Base-by-base conservation (phyloP, 495 filamentous ascomycete genomes). In the Xylaria castorea region DNA sequence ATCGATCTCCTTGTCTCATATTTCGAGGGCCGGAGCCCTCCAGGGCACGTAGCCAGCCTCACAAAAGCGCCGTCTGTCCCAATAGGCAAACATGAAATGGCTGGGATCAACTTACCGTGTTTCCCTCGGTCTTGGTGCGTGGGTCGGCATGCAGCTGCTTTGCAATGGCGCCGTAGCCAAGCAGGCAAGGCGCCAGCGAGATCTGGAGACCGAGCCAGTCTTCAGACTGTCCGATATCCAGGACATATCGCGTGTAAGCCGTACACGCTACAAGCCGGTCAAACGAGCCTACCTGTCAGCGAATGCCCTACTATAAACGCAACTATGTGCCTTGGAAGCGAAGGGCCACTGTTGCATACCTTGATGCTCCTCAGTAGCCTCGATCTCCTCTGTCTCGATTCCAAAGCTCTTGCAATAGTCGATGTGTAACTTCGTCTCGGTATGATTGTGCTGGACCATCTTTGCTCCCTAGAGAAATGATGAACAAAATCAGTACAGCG, bases 181-280 rank as follows among this genome's bases (percentile, higher is more conserved):
- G 87, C 48, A 97, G 81, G 77, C 95, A 98, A 0, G 95, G 94
- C 11, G 94, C 92, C 50, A 97, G 85, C 5, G 93, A 90, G 63
- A 97, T 82, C 75, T 97, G 93, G 25, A 98, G 85, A 27, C 88
- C 94, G 57, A 97, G 83, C 89, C 90, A 94, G 80, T 96, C 93
- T 76, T 94, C 89, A 7, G 92, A 93, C 71, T 94, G 90, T 27
- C 94, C 95, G 22, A 97, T 88, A 77, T 98, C 95, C 30, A 98
- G 89, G 25, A 97, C 91, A 79, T 94, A 96, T 86, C 93, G 90
- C 69, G 75, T 92, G 74, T 93, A 93, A 51, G 91, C 91, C 14
- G 91, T 93, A 74, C 91, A 93, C 9, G 91, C 91, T 89, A 75
- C 62, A 55, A 36, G 2, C 22, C 32, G 27, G 55, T 16, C 32